Evolutionary conservation across 1,284 basidiomycete species (phyloP), one percentile per base, ranked within the genome.

Genomic region (Lentinus polychrous): DNA sequence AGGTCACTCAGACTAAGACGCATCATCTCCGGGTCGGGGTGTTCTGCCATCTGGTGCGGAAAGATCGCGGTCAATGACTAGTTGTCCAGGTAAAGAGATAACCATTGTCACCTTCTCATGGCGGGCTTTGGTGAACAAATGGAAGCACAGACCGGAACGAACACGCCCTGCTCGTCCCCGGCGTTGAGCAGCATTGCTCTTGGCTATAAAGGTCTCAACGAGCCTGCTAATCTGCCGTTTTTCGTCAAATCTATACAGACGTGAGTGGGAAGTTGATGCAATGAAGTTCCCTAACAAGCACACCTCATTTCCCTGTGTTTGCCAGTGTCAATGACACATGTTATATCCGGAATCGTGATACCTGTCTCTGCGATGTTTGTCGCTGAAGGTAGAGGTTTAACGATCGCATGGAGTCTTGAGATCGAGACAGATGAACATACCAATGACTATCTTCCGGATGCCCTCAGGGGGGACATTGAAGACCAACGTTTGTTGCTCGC

Each of bases 331-430:
- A 99, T 94, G 11, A 99, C 96, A 59, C 94, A 95, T 2, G 95
- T 98, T 50, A 98, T 91, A 60, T 99, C 96, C 3, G 95, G 95
- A 50, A 99, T 98, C 0, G 95, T 99, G 51, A 99, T 90, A 64
- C 95, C 95, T 11, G 79, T 86, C 62, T 83, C 85, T 15, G 83
- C 83, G 56, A 91, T 86, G 58, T 88, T 90, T 5, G 82, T 88
- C 5, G 84, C 83, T 86, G 49, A 15, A 45, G 40, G 49, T 37
- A 11, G 38, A 7, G 24, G 43, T 34, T 60, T 38, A 53, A 43
- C 43, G 35, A 50, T 24, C 3, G 18, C 35, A 37, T 6, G 14
- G 5, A 37, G 4, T 4, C 14, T 37, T 42, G 10, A 22, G 31
- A 20, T 32, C 36, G n/a, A 24, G 46, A 8, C 20, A 42, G 14